phyloP scores from a whole-genome alignment of 306 rosid genomes.

The Echinosophora koreensis region DNA sequence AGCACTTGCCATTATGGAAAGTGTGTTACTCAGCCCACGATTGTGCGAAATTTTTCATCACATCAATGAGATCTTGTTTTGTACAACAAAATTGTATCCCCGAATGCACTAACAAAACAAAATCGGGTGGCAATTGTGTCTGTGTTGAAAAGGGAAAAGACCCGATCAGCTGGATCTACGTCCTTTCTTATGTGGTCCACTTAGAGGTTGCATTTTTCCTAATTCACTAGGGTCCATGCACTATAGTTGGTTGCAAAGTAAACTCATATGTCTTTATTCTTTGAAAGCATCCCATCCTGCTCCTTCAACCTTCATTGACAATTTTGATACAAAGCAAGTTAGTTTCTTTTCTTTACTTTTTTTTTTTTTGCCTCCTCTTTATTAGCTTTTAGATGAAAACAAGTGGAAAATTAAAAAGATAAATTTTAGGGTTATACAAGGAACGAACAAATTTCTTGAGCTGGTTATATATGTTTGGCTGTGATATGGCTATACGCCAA shows the following conservation, averaged over 20 bases:
- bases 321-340: neutral
- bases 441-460: neutral
- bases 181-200: constrained; percentile 15
- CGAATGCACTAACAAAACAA: constrained; percentile 12
- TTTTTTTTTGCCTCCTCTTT: constrained; percentile 1
- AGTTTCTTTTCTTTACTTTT: too few relatives aligned
- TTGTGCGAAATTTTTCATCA: constrained; percentile 46
- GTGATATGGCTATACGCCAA: neutral
- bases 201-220: neutral
- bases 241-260: constrained; percentile 36
- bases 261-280: constrained; percentile 1
- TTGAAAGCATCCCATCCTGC: neutral
- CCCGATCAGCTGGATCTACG: constrained; percentile 23
- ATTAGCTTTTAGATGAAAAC: neutral
- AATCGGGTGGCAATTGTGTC: constrained; percentile 39
- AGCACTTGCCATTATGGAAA: neutral
- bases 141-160: constrained; percentile 37
- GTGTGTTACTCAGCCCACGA: neutral
- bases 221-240: constrained; percentile 22
- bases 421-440: neutral
- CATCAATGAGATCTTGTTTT: constrained; percentile 40
- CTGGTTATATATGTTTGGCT: neutral
- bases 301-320: constrained; percentile 14
- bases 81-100: constrained; percentile 34
- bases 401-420: neutral